A percentile compares a stretch with the other conserved stretches of the same genome.
phyloP scores from a whole-genome alignment of 805 yeast species.

The Ogataea parapolymorpha region DNA sequence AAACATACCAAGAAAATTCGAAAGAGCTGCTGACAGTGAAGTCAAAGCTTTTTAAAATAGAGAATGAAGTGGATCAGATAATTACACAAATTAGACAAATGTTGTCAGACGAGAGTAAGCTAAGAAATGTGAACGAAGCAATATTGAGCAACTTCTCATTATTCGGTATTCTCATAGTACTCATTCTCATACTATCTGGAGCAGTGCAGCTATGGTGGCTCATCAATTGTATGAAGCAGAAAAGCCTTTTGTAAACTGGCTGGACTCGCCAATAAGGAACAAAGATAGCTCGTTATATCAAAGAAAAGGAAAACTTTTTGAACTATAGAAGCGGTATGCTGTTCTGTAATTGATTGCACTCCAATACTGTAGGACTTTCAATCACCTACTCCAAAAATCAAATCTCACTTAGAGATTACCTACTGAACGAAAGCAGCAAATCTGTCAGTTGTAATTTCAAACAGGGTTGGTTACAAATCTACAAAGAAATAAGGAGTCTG shows the following conservation, averaged over 20 bases:
- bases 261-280: too few relatives aligned
- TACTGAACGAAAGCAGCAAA: too few relatives aligned
- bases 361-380: too few relatives aligned
- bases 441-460: too few relatives aligned
- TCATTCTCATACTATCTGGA: conserved; percentile 17
- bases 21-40: conserved; percentile 14
- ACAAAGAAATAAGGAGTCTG: too few relatives aligned
- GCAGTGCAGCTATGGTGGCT: conserved; percentile 25
- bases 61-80: conserved; percentile 21
- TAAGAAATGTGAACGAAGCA: conserved; percentile 29
- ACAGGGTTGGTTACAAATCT: too few relatives aligned
- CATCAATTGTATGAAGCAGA: conserved; percentile 19
- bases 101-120: conserved; percentile 20
- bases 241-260: conserved; percentile 4
- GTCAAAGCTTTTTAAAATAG: conserved; percentile 15
- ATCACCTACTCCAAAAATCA: too few relatives aligned
- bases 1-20: conserved; percentile 21
- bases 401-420: too few relatives aligned
- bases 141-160: conserved; percentile 20
- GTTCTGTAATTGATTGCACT: too few relatives aligned
- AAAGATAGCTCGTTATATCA: too few relatives aligned
- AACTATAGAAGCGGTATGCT: too few relatives aligned
- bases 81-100: conserved; percentile 12
- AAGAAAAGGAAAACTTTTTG: too few relatives aligned
- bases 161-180: conserved; percentile 12